Evolutionary conservation across 1,284 basidiomycete genomes (phyloP).

Genomic region (Fomitopsis betulina): DNA sequence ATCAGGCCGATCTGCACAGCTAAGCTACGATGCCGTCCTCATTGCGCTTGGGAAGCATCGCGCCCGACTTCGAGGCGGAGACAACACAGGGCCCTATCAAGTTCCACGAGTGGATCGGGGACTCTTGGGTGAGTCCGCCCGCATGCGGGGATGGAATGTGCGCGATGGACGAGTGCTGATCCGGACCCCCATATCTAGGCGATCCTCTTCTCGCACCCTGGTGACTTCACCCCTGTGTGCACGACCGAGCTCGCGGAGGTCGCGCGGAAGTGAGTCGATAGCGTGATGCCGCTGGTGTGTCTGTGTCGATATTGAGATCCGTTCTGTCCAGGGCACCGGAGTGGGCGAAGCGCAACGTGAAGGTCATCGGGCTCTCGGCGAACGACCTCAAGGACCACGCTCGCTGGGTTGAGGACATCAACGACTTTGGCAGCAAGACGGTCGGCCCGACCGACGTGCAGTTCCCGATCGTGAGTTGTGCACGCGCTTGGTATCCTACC

Average conservation of each 20-base stretch:
- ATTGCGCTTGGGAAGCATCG: slow-evolving; percentile 73
- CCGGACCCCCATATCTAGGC: slow-evolving; percentile 37
- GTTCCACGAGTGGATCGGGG: slow-evolving; percentile 90
- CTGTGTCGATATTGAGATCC: background rate
- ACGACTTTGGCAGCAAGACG: slow-evolving; percentile 64
- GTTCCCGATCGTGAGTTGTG: slow-evolving; percentile 81
- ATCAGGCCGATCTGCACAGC: background rate
- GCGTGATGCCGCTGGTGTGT: background rate
- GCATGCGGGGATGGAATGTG: background rate
- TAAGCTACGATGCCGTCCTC: slow-evolving; percentile 28
- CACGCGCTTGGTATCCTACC: background rate
- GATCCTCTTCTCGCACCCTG: slow-evolving; percentile 92
- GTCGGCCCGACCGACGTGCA: slow-evolving; percentile 68
- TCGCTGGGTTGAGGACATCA: slow-evolving; percentile 91
- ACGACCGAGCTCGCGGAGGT: slow-evolving; percentile 98
- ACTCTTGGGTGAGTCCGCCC: slow-evolving; percentile 69
- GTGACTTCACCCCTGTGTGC: slow-evolving; percentile 83
- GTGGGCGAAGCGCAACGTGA: slow-evolving; percentile 86
- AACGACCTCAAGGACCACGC: slow-evolving; percentile 86
- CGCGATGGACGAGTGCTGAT: background rate
- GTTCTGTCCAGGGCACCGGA: slow-evolving; percentile 53
- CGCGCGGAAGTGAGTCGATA: slow-evolving; percentile 49
- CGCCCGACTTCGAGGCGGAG: slow-evolving; percentile 81
- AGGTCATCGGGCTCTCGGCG: slow-evolving; percentile 92
- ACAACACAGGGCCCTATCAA: slow-evolving; percentile 76